Conservation (phyloP, 495 filamentous ascomycete species). For the Neurospora africana region DNA sequence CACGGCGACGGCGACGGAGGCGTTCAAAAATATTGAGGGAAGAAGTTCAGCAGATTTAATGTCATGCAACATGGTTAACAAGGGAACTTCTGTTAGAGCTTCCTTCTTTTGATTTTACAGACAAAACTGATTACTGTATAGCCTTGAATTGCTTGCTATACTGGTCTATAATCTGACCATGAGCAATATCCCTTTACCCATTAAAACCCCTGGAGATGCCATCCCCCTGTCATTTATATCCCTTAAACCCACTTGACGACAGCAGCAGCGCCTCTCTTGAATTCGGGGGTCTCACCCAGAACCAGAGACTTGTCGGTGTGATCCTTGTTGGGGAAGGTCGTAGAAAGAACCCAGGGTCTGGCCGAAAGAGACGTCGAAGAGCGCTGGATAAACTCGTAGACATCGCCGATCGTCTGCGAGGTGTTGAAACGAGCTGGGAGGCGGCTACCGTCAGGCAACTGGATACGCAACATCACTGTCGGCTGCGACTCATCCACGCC, state of each 20-base stretch:
- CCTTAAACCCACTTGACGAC: constrained; percentile 76
- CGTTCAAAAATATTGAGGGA: constrained; percentile 8
- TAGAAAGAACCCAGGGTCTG: constrained; percentile 74
- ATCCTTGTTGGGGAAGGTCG: constrained; percentile 93
- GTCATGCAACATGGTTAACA: background rate
- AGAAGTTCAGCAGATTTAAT: background rate
- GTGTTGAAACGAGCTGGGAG: constrained; percentile 86
- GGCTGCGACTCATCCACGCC: constrained; percentile 69
- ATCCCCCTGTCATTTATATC: background rate
- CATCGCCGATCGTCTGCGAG: constrained; percentile 78
- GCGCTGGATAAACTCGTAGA: constrained; percentile 73
- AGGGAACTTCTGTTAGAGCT: background rate
- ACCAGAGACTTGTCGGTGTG: constrained; percentile 59
- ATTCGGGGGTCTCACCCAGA: constrained; percentile 70
- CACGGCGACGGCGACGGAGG: constrained; percentile 13
- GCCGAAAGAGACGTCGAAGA: constrained; percentile 48
- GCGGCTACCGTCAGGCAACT: constrained; percentile 81
- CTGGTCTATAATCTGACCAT: background rate
- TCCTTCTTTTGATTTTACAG: background rate
- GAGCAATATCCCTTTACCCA: background rate
- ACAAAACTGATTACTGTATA: background rate
- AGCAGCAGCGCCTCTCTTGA: constrained; percentile 68
- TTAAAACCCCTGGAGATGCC: background rate
- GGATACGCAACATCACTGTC: constrained; percentile 69
- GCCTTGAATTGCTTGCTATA: background rate